phyloP scores from a whole-genome alignment of 345 rosid species.

The Brassica incana region DNA sequence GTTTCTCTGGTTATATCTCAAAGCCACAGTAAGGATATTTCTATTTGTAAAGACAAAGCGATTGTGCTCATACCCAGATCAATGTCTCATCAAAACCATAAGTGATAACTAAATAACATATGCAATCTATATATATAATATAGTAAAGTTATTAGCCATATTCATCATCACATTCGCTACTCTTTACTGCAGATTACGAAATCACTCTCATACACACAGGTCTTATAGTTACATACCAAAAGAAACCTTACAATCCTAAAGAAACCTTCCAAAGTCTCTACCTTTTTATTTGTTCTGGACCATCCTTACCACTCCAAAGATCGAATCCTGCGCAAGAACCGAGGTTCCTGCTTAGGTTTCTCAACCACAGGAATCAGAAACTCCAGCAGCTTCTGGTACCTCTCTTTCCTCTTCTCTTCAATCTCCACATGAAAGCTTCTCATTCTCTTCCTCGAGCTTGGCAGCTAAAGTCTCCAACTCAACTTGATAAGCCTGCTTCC shows the following conservation, averaged over 20 bases:
- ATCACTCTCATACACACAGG: conserved; percentile 6
- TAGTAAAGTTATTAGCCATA: conserved; percentile 12
- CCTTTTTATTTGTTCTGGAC: neutral
- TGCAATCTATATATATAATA: neutral
- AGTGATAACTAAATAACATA: conserved; percentile 2
- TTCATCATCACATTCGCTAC: conserved; percentile 6
- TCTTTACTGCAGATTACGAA: conserved; percentile 15
- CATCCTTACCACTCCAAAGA: conserved; percentile 66
- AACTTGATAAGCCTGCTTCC: conserved; percentile 97
- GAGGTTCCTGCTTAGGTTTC: conserved; percentile 48
- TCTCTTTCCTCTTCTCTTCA: conserved; percentile 78
- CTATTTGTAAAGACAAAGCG: neutral
- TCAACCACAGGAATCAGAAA: conserved; percentile 74
- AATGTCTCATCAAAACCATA: neutral
- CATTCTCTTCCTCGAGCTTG: conserved; percentile 82
- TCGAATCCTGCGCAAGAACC: conserved; percentile 61
- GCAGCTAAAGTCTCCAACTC: conserved; percentile 81
- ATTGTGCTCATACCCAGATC: neutral
- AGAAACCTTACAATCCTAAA: conserved; percentile 13
- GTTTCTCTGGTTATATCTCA: neutral
- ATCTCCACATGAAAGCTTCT: conserved; percentile 64
- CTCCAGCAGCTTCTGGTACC: conserved; percentile 79
- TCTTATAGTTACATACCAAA: conserved; percentile 8
- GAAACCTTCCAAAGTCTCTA: conserved; percentile 1
- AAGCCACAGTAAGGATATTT: neutral